Conservation (phyloP, 2,329 filamentous ascomycete genomes). For the Sarocladiaceae sp. region DNA sequence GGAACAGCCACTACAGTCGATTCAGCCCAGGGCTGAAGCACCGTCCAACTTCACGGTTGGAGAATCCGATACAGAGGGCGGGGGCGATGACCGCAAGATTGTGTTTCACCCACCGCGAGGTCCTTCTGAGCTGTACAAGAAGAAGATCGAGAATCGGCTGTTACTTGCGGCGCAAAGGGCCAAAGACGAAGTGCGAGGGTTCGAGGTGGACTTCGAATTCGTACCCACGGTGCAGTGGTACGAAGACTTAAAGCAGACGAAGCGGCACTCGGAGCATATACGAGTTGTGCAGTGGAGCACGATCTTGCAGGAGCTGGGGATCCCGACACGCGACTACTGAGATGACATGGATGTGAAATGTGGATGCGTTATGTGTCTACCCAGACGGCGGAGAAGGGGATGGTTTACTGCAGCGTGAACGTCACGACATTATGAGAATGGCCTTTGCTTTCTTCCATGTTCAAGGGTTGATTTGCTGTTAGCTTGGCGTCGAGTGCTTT, state of each 20-base stretch:
- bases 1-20: slow-evolving; percentile 11
- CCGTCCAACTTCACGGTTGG: slow-evolving; percentile 6
- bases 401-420: no score
- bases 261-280: slow-evolving; percentile 44
- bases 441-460: no score
- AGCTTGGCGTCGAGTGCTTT: no score
- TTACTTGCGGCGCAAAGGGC: slow-evolving; percentile 27
- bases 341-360: no score
- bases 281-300: slow-evolving; percentile 36
- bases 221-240: slow-evolving; percentile 48
- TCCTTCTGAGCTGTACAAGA: slow-evolving; percentile 12
- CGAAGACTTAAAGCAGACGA: slow-evolving; percentile 35
- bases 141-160: slow-evolving; percentile 37
- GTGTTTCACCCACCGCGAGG: slow-evolving; percentile 41
- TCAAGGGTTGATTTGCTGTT: no score
- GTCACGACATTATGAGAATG: no score
- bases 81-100: slow-evolving; percentile 21
- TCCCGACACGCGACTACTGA: not conserved
- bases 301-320: slow-evolving; percentile 25
- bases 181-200: slow-evolving; percentile 3
- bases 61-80: slow-evolving; percentile 16
- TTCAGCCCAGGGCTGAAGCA: slow-evolving; percentile 14
- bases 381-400: no score
- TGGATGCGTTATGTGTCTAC: no score
- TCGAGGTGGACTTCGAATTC: slow-evolving; percentile 30